A percentile compares a stretch with the other conserved stretches of the same genome.
Conservation (phyloP, 2,329 filamentous ascomycete species). For the Seiridium unicorne region DNA sequence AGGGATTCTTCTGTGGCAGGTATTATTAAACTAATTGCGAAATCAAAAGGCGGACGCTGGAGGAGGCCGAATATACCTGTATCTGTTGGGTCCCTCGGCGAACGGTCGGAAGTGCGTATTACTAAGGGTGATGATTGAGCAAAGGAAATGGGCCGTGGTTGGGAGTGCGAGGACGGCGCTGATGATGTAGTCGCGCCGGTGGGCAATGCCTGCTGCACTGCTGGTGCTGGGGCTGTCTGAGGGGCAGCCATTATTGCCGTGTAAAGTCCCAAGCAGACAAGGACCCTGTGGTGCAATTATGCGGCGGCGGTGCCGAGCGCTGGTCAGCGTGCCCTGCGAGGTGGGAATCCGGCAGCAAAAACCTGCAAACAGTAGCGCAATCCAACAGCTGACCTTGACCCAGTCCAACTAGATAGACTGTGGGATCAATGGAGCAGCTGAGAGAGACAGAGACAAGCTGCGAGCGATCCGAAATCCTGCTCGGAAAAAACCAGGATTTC, state of each 20-base stretch:
- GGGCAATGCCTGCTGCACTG: constrained; percentile 1
- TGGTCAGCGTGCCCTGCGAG: not conserved
- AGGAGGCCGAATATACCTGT: constrained; percentile 6
- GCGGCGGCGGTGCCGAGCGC: constrained; percentile 3
- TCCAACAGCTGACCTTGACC: constrained; percentile 7
- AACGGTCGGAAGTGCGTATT: not conserved
- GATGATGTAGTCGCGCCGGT: constrained; percentile 7
- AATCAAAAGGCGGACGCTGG: not conserved
- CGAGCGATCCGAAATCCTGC: not conserved
- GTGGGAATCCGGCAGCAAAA: constrained; percentile 1
- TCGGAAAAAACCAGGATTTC: constrained; percentile 2
- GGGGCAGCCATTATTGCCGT: constrained; percentile 8
- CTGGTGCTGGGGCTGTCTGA: constrained; percentile 1
- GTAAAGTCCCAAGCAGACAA: constrained; percentile 2
- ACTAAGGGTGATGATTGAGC: not conserved
- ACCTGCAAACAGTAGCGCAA: constrained; percentile 7
- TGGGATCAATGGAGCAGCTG: not conserved
- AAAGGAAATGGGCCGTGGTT: not conserved
- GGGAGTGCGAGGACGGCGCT: not conserved
- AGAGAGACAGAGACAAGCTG: not conserved
- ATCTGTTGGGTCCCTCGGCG: not conserved
- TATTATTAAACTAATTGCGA: constrained; percentile 6
- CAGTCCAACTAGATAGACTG: not conserved
- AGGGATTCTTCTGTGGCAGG: constrained; percentile 1
- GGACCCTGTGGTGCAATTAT: constrained; percentile 1